Conservation (phyloP, 2,329 filamentous ascomycete genomes). For the Fusarium mundagurra region DNA sequence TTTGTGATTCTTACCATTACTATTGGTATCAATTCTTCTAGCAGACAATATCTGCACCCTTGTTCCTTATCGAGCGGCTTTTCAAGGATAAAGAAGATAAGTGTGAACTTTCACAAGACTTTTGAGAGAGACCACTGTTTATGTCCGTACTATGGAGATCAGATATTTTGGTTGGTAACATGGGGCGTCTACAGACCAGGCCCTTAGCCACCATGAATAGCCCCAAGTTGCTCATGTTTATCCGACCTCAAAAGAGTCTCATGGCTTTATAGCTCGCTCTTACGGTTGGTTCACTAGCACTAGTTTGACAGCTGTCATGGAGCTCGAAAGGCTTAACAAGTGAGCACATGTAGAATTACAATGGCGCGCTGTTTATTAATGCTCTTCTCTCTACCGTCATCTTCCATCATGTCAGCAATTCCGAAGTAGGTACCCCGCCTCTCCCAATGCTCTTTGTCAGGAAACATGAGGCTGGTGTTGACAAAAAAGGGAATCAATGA, state of each 20-base stretch:
- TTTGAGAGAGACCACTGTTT: neutral
- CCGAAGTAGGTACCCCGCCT: neutral
- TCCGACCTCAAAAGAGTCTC: neutral
- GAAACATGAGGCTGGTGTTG: conserved; percentile 3
- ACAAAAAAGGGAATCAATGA: conserved; percentile 12
- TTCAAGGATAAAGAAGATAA: conserved; percentile 10
- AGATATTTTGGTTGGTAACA: neutral
- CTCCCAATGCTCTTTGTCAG: conserved; percentile 3
- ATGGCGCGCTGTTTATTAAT: neutral
- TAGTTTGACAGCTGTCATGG: neutral
- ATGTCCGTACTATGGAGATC: neutral
- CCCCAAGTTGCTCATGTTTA: neutral
- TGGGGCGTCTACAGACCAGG: neutral
- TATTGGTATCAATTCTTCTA: neutral
- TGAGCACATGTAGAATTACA: neutral
- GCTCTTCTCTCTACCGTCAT: conserved; percentile 24
- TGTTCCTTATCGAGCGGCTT: conserved; percentile 15
- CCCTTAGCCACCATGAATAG: neutral
- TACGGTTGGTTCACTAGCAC: neutral
- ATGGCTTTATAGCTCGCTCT: neutral
- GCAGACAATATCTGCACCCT: neutral
- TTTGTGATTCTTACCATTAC: neutral
- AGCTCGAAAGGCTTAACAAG: neutral
- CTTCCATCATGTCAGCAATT: conserved; percentile 29
- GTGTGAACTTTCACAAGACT: neutral